Base-by-base conservation (phyloP, 2,329 filamentous ascomycete genomes). In the Stenocarpella maydis region DNA sequence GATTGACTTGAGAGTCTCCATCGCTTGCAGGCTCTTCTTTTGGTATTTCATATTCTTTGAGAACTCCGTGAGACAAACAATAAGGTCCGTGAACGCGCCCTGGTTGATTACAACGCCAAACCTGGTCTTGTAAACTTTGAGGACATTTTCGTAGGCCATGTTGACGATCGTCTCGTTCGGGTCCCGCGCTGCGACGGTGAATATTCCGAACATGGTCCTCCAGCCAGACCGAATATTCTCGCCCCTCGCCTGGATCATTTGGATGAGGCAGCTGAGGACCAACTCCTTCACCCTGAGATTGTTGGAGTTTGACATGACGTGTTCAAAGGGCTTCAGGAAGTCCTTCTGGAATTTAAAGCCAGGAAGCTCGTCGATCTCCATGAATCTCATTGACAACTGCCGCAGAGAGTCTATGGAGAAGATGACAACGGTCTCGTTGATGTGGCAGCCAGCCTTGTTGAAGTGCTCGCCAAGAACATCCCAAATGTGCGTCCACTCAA, bases 271-370 rank as follows among this genome's bases (percentile, higher is more conserved):
- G 52, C 95, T 90, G 28, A 99, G 84, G 54, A 97, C 94, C 92
- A 99, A 95, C 75, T 99, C 96, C 80, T 99, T 99, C 75, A 99
- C 96, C 0, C 93, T 90, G 21, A 97, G 90, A 72, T 96, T 94
- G 72, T 86, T 93, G 50, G 94, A 96, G 78, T 99, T 98, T 69
- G 92, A 91, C 83, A 99, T 93, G 75, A 99, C 94, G 79, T 98
- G 94, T 82, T 99, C 95, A 75, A 99, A 99, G 0, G 97, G 96
- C 80, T 98, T 98, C 66, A 99, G 82, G 79, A 99, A 99, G 78
- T 99, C 95, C 79, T 99, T 99, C 76, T 99, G 96, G 77, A 99
- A 99, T 80, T 98, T 98, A 88, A 99, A 99, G 76, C 97, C 96
- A 1, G 96, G 94, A 74, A 99, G 82, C 79, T 99, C 96, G 78